Conservation (phyloP, 2,329 filamentous ascomycete species). For the Calonectria crousiana region DNA sequence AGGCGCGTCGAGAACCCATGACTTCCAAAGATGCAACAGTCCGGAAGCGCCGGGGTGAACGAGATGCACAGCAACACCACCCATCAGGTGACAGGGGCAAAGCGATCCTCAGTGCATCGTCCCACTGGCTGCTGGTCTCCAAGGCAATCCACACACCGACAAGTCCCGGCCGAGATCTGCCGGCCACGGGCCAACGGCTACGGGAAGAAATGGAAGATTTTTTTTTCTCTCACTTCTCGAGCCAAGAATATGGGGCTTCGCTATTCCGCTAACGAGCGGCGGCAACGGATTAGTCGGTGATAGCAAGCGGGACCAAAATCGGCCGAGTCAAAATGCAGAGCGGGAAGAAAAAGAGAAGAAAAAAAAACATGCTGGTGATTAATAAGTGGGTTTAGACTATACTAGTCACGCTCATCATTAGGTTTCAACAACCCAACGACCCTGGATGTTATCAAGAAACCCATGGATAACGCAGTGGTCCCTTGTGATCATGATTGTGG, state of each 20-base stretch:
- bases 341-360: slow-evolving; percentile 25
- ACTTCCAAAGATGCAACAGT: background rate
- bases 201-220: slow-evolving; percentile 5
- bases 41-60: slow-evolving; percentile 30
- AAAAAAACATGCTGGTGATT: slow-evolving; percentile 17
- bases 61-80: slow-evolving; percentile 15
- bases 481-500: slow-evolving; percentile 3
- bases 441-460: background rate
- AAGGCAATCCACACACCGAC: slow-evolving; percentile 27
- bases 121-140: slow-evolving; percentile 22
- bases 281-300: background rate
- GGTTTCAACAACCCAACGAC: slow-evolving; percentile 14
- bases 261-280: background rate
- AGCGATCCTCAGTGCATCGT: slow-evolving; percentile 31
- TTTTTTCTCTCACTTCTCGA: slow-evolving; percentile 5
- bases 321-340: slow-evolving; percentile 33
- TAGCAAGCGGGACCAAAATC: slow-evolving; percentile 15
- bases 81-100: slow-evolving; percentile 32
- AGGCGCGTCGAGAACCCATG: slow-evolving; percentile 13
- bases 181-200: slow-evolving; percentile 35
- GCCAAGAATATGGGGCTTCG: background rate
- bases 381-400: slow-evolving; percentile 28
- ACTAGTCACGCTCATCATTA: slow-evolving; percentile 20
- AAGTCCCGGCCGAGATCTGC: slow-evolving; percentile 42
- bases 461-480: background rate